Conservation (phyloP, 148 eudicot species). For the Linanthus parryae region DNA sequence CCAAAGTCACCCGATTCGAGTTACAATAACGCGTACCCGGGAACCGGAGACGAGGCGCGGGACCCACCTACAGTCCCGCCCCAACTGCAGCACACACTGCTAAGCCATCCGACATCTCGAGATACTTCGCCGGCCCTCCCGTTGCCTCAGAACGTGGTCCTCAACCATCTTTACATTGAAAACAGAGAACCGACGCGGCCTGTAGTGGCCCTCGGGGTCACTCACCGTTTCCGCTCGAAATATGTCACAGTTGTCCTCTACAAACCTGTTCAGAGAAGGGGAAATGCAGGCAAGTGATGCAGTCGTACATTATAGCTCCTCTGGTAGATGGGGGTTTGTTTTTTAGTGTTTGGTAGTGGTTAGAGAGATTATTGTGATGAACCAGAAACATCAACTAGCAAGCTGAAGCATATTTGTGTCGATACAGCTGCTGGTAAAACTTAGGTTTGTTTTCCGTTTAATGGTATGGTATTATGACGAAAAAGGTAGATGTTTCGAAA, state of each 20-base stretch:
- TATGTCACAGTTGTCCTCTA: slow-evolving; percentile 85
- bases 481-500: too few species aligned
- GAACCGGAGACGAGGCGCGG: slow-evolving; percentile 62
- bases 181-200: slow-evolving; percentile 72
- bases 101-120: slow-evolving; percentile 41
- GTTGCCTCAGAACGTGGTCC: slow-evolving; percentile 59
- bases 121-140: slow-evolving; percentile 45
- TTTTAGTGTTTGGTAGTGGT: slow-evolving; percentile 3
- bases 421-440: slow-evolving; percentile 1
- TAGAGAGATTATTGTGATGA: slow-evolving; percentile 4
- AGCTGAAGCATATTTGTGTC: not conserved
- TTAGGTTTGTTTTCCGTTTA: slow-evolving; percentile 5
- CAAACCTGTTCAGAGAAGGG: slow-evolving; percentile 85
- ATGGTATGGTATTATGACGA: too few species aligned
- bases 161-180: slow-evolving; percentile 93
- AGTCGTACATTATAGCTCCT: slow-evolving; percentile 2
- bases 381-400: slow-evolving; percentile 5
- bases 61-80: slow-evolving; percentile 81
- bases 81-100: slow-evolving; percentile 68
- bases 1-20: slow-evolving; percentile 78
- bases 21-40: slow-evolving; percentile 57
- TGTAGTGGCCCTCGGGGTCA: slow-evolving; percentile 80
- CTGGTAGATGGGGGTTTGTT: slow-evolving; percentile 3
- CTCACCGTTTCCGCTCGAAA: slow-evolving; percentile 88
- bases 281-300: slow-evolving; percentile 42